Evolutionary conservation across 495 filamentous ascomycete genomes (phyloP).

Genomic region (Trichoderma virens): DNA sequence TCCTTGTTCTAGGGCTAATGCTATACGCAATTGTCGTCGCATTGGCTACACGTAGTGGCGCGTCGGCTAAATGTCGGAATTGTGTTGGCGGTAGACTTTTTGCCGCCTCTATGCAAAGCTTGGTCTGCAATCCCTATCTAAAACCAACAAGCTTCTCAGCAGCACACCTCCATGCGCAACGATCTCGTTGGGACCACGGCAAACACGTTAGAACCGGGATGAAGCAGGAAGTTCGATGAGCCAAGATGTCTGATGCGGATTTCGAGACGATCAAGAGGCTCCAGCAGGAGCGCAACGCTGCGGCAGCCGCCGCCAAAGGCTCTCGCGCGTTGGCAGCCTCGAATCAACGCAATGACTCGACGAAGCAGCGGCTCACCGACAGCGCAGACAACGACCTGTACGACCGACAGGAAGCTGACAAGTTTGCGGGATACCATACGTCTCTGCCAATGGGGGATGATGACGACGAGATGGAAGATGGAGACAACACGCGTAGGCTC

Average conservation of each 20-base stretch:
- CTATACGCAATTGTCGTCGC: too few species aligned
- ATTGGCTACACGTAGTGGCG: not conserved
- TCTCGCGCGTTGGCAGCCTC: slow-evolving; percentile 79
- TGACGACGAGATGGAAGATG: slow-evolving; percentile 75
- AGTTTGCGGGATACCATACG: slow-evolving; percentile 83
- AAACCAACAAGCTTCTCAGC: not conserved
- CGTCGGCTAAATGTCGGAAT: slow-evolving; percentile 1
- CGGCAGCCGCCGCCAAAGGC: slow-evolving; percentile 73
- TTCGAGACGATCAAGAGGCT: slow-evolving; percentile 76
- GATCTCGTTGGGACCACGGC: not conserved
- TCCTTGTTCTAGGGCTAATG: too few species aligned
- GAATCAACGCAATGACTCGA: slow-evolving; percentile 82
- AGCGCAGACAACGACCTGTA: slow-evolving; percentile 91
- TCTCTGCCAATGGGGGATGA: slow-evolving; percentile 83
- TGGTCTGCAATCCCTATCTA: not conserved
- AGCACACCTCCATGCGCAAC: slow-evolving; percentile 7
- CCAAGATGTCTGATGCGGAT: slow-evolving; percentile 60
- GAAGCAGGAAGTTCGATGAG: slow-evolving; percentile 11
- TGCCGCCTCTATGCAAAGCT: slow-evolving; percentile 2
- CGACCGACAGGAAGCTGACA: slow-evolving; percentile 70
- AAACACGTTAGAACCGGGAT: slow-evolving; percentile 11
- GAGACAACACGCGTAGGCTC: slow-evolving; percentile 63
- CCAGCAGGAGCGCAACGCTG: slow-evolving; percentile 88
- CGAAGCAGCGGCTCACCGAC: slow-evolving; percentile 92
- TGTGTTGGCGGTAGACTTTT: slow-evolving; percentile 8